Base-by-base conservation (phyloP, 306 rosid genomes). In the Lathyrus oleraceus region DNA sequence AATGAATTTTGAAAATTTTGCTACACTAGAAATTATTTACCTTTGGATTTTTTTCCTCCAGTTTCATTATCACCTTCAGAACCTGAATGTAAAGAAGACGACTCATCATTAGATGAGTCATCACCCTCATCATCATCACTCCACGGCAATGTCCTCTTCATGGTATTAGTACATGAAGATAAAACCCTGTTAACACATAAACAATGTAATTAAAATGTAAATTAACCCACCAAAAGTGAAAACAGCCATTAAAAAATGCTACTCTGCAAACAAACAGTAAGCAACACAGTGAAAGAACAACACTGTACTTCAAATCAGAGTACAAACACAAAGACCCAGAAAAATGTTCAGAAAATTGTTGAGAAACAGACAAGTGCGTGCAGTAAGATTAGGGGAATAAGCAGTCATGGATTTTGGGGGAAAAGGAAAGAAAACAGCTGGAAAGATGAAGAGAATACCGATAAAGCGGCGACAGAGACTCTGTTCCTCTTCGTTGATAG, bases 81-180 rank as follows among this genome's bases (percentile, higher is more conserved):
- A 51, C 81, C 88, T 20, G 94, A 79, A 74, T 65, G 77, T 23
- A 76, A 72, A 71, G 83, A 75, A 2, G 89, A 80, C 2, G 89
- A 88, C 35, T 82, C 89, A 28, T 81, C 79, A 0, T 80, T 68
- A 4, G 85, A 87, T 4, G 91, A 84, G 30, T 81, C 63, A 54
- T 53, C 86, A 17, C 74, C 87, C 23, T 59, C 65, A 15, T 81
- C 85, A 71, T 81, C 85, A 60, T 84, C 91, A 71, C 81, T 87
- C 96, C 97, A 90, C 17, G 90, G 88, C 79, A 85, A 78, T 53
- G 87, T 51, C 78, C 96, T 88, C 87, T 94, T 90, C 98, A 94
- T 94, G 11, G 67, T 71, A 28, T 57, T 90, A 5, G 67, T 71
- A 28, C 32, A 28, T 70, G 38, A n/a, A 21, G 14, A 65, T 2